Percentiles rank a stretch among this genome's conserved stretches.
These are phyloP conservation scores for Calonectria hawksworthii DNA, from an alignment of 2,329 filamentous ascomycete species.

Conservation along the genomic window DNA sequence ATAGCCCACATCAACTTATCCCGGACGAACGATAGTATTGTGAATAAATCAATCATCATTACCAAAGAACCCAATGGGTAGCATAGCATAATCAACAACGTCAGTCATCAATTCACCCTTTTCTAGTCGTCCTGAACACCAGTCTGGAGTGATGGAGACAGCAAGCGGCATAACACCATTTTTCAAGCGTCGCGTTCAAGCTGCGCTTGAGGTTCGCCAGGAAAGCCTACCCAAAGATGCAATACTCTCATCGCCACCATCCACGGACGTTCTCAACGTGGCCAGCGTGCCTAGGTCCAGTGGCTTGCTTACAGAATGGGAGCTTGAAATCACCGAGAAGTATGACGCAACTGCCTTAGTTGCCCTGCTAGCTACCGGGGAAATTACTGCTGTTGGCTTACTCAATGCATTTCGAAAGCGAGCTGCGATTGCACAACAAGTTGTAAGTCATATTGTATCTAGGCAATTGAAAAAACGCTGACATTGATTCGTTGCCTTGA, in stretches of 20 bases:
- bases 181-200: not conserved
- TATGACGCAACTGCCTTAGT: slow-evolving; percentile 6
- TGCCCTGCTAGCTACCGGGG: not conserved
- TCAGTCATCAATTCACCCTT: too few species aligned
- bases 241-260: not conserved
- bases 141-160: too few species aligned
- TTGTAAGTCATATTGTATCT: too few species aligned
- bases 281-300: not conserved
- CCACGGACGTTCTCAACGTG: not conserved
- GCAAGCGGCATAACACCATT: not conserved
- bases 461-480: too few species aligned
- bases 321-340: slow-evolving; percentile 6
- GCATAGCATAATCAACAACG: too few species aligned
- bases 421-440: slow-evolving; percentile 14
- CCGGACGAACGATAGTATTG: too few species aligned
- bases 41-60: too few species aligned
- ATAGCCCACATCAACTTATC: too few species aligned
- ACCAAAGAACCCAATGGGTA: too few species aligned
- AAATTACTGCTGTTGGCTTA: not conserved
- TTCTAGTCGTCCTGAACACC: too few species aligned
- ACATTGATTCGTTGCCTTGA: not conserved
- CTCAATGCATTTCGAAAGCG: slow-evolving; percentile 5
- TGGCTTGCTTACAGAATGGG: not conserved
- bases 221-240: not conserved
- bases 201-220: not conserved